Evolutionary conservation across 2,329 filamentous ascomycete species (phyloP).

Genomic region (Trichoderma endophyticum): DNA sequence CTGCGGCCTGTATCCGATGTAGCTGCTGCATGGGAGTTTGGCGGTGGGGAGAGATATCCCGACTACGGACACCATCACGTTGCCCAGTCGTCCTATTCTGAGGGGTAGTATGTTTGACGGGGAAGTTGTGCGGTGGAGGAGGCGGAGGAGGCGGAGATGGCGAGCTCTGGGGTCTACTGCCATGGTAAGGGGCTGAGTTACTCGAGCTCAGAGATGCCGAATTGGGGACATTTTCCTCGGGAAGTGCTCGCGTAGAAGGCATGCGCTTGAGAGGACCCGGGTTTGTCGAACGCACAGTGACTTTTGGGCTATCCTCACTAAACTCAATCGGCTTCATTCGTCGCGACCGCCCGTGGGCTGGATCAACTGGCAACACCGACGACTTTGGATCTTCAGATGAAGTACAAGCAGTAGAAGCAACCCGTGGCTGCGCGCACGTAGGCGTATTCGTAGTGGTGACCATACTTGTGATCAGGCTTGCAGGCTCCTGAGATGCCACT

Average conservation of each 20-base stretch:
- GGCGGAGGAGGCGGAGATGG: background rate
- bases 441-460: conserved; percentile 26
- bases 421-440: conserved; percentile 31
- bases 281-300: background rate
- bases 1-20: conserved; percentile 22
- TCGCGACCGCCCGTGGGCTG: conserved; percentile 19
- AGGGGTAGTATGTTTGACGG: background rate
- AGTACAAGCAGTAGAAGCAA: background rate
- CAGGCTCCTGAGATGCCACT: background rate
- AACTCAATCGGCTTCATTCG: conserved; percentile 30
- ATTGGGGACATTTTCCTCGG: conserved; percentile 26
- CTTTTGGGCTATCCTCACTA: conserved; percentile 23
- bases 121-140: background rate
- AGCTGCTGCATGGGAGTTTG: background rate
- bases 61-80: background rate
- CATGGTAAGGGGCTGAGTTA: conserved; percentile 27
- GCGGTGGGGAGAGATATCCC: background rate
- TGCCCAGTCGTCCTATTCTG: background rate
- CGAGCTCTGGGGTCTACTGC: background rate
- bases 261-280: conserved; percentile 23
- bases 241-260: conserved; percentile 25
- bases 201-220: conserved; percentile 31
- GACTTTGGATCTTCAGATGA: background rate
- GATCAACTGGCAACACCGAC: background rate
- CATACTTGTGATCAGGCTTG: background rate